Conservation (phyloP, 495 filamentous ascomycete species). For the Staphylotrichum longicolle region DNA sequence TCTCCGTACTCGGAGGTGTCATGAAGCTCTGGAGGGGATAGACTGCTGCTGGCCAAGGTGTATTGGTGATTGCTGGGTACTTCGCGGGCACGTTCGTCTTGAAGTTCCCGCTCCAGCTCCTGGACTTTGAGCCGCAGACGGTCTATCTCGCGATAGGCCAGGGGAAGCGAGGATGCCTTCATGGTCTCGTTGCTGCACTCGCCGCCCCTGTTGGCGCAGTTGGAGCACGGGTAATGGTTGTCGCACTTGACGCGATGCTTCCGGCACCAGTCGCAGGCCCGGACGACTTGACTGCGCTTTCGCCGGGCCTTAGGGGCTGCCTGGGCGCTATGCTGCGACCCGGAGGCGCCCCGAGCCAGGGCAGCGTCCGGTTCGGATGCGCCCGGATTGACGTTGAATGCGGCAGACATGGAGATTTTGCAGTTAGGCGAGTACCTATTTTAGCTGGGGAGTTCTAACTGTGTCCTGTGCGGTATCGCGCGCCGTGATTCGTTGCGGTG, state of each 20-base stretch:
- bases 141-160: conserved; percentile 9
- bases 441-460: no score
- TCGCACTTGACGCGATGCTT: conserved; percentile 10
- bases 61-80: neutral
- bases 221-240: conserved; percentile 10
- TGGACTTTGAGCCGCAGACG: conserved; percentile 5
- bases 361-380: neutral
- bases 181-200: conserved; percentile 10
- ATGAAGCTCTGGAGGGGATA: conserved; percentile 1
- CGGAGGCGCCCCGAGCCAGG: neutral
- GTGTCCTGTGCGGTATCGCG: no score
- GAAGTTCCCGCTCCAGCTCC: conserved; percentile 7
- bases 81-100: neutral
- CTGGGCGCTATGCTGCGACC: neutral
- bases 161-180: conserved; percentile 2
- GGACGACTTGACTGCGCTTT: conserved; percentile 5
- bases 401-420: neutral
- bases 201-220: conserved; percentile 3
- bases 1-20: neutral
- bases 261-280: conserved; percentile 9
- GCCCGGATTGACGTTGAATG: neutral
- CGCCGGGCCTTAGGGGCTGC: neutral
- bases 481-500: no score
- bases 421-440: no score
- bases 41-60: neutral